A percentile compares a stretch with the other conserved stretches of the same genome.
Evolutionary conservation across 169 alveolate genomes (phyloP).

Genomic region (Cryptosporidium xiaoi): DNA sequence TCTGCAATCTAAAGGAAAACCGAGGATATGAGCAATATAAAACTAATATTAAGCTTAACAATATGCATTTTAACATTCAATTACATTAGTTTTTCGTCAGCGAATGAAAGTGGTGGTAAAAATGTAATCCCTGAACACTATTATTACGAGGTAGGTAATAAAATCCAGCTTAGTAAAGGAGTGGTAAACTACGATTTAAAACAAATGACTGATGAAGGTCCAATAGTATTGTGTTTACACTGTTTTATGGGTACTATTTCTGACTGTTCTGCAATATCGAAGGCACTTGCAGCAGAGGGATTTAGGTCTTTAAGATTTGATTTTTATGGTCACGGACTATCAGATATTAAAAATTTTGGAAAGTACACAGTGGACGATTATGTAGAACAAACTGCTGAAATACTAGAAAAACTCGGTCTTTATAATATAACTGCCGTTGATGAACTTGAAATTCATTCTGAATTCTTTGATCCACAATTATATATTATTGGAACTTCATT

Average conservation of each 20-base stretch:
- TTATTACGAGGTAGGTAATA: constrained; percentile 29
- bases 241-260: constrained; percentile 70
- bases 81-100: background rate
- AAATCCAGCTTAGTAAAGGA: constrained; percentile 10
- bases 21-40: too few relatives aligned
- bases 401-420: constrained; percentile 49
- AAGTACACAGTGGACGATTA: constrained; percentile 51
- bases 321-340: constrained; percentile 62
- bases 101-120: background rate
- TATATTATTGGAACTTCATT: constrained; percentile 56
- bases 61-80: too few relatives aligned
- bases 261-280: constrained; percentile 56
- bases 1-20: too few relatives aligned
- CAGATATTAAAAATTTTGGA: constrained; percentile 40
- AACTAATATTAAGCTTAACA: too few relatives aligned
- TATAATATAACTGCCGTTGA: constrained; percentile 7
- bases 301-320: constrained; percentile 64
- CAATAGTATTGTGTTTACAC: constrained; percentile 44
- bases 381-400: constrained; percentile 64
- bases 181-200: constrained; percentile 46
- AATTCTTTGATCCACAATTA: constrained; percentile 10
- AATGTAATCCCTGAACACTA: constrained; percentile 59
- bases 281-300: constrained; percentile 29
- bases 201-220: constrained; percentile 6
- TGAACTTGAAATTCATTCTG: constrained; percentile 5